Conservation (phyloP, 208 protist species). For the Strigomonas culicis region DNA sequence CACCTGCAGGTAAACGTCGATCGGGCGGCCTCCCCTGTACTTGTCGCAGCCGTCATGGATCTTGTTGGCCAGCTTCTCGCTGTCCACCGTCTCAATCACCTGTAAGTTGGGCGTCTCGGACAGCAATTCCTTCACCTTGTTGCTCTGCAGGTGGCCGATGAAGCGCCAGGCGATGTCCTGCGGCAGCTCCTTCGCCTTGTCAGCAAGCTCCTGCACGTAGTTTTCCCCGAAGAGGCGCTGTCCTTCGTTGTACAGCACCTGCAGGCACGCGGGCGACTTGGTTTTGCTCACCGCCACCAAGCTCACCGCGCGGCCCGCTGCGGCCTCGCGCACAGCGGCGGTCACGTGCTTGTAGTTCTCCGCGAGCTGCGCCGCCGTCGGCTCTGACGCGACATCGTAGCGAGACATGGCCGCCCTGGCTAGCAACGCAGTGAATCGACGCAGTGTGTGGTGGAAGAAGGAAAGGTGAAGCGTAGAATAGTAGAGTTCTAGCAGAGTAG, state of each 20-base stretch:
- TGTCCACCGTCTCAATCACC: slow-evolving; percentile 93
- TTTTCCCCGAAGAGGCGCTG: slow-evolving; percentile 95
- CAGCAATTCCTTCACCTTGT: slow-evolving; percentile 93
- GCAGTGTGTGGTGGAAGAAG: neutral
- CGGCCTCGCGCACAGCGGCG: slow-evolving; percentile 28
- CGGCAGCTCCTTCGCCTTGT: slow-evolving; percentile 81
- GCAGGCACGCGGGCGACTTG: slow-evolving; percentile 66
- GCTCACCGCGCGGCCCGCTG: slow-evolving; percentile 28
- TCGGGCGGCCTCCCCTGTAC: slow-evolving; percentile 44
- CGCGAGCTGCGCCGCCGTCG: slow-evolving; percentile 35
- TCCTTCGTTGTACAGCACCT: slow-evolving; percentile 52
- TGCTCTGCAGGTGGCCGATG: slow-evolving; percentile 97
- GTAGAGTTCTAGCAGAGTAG: neutral
- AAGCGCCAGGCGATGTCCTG: slow-evolving; percentile 96
- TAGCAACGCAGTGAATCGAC: slow-evolving; percentile 4
- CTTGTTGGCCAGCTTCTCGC: slow-evolving; percentile 83
- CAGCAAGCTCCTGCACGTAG: slow-evolving; percentile 94
- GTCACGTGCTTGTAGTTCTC: slow-evolving; percentile 50
- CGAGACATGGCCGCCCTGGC: slow-evolving; percentile 25
- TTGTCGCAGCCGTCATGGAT: slow-evolving; percentile 70
- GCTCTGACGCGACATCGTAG: slow-evolving; percentile 65
- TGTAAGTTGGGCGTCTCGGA: slow-evolving; percentile 44
- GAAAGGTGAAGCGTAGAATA: neutral
- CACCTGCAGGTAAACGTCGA: slow-evolving; percentile 93
- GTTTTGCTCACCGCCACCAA: slow-evolving; percentile 83